These are phyloP conservation scores for Ceriops tagal DNA, from an alignment of 345 rosid species.

Conservation along the genomic window DNA sequence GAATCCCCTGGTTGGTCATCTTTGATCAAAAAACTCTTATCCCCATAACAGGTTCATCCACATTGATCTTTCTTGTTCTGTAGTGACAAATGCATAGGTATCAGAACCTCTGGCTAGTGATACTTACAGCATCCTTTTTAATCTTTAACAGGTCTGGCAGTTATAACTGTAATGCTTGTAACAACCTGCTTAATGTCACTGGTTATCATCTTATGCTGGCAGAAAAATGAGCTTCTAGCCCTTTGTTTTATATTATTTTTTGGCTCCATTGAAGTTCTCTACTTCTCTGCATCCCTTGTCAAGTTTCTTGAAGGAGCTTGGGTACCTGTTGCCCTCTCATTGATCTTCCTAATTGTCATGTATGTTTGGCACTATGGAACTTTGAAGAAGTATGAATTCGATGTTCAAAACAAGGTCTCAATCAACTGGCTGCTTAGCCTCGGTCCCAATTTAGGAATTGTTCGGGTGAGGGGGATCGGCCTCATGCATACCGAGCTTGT, in stretches of 20 bases:
- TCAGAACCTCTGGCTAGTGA: not conserved
- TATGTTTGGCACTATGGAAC: slow-evolving; percentile 1
- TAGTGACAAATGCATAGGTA: no score
- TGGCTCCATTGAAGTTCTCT: slow-evolving; percentile 1
- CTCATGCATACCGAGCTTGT: not conserved
- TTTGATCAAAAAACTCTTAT: no score
- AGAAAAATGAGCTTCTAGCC: not conserved
- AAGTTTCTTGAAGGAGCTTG: slow-evolving; percentile 4
- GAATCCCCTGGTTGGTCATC: no score
- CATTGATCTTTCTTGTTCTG: no score
- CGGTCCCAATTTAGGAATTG: not conserved
- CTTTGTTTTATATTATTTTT: not conserved
- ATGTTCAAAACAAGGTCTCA: slow-evolving; percentile 3
- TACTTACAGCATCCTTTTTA: not conserved
- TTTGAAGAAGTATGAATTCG: slow-evolving; percentile 1
- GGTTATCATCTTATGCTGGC: slow-evolving; percentile 1
- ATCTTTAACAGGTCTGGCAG: not conserved
- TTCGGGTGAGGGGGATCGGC: not conserved
- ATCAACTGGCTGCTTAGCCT: slow-evolving; percentile 4
- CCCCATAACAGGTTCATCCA: no score
- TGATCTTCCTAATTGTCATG: slow-evolving; percentile 1
- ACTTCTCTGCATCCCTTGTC: slow-evolving; percentile 1
- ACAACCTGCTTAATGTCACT: slow-evolving; percentile 2
- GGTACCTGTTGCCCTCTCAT: not conserved
- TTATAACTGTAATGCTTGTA: not conserved